A percentile compares a stretch with the other conserved stretches of the same genome.
These are phyloP conservation scores for Evernia prunastri DNA, from an alignment of 495 filamentous ascomycete species.

Conservation along the genomic window DNA sequence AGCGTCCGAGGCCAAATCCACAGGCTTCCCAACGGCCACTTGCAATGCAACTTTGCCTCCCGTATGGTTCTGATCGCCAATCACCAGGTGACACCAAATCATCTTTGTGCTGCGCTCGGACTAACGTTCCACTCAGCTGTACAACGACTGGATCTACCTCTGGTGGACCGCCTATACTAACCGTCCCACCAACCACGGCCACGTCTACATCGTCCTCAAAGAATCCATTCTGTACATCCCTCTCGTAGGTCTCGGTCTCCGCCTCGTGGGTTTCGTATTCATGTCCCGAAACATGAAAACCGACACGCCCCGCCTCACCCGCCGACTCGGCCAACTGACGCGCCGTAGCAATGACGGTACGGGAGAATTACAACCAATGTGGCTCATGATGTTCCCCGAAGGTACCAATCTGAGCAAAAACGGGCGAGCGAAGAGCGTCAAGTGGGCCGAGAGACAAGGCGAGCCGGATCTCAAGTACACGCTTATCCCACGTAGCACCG, in stretches of 20 bases:
- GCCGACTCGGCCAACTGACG: slow-evolving; percentile 53
- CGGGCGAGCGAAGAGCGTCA: slow-evolving; percentile 51
- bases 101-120: not conserved
- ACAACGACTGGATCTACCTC: slow-evolving; percentile 79
- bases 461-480: slow-evolving; percentile 57
- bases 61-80: slow-evolving; percentile 72
- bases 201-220: slow-evolving; percentile 75
- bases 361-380: slow-evolving; percentile 51
- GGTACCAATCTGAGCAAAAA: slow-evolving; percentile 68
- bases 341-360: slow-evolving; percentile 27
- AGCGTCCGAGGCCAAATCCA: slow-evolving; percentile 60
- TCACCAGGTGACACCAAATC: slow-evolving; percentile 52
- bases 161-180: slow-evolving; percentile 79
- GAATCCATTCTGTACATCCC: slow-evolving; percentile 71
- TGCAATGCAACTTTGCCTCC: slow-evolving; percentile 64
- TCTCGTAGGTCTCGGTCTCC: slow-evolving; percentile 65
- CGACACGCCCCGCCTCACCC: slow-evolving; percentile 59
- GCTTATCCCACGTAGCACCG: slow-evolving; percentile 67
- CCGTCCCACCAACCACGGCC: slow-evolving; percentile 54
- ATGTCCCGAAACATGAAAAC: slow-evolving; percentile 70
- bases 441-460: slow-evolving; percentile 60
- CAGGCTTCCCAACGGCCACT: slow-evolving; percentile 53
- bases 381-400: slow-evolving; percentile 75
- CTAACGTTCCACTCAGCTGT: slow-evolving; percentile 43
- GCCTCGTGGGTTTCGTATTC: slow-evolving; percentile 75